Conservation (phyloP, 2,329 filamentous ascomycete species). For the Penicillium sp. region DNA sequence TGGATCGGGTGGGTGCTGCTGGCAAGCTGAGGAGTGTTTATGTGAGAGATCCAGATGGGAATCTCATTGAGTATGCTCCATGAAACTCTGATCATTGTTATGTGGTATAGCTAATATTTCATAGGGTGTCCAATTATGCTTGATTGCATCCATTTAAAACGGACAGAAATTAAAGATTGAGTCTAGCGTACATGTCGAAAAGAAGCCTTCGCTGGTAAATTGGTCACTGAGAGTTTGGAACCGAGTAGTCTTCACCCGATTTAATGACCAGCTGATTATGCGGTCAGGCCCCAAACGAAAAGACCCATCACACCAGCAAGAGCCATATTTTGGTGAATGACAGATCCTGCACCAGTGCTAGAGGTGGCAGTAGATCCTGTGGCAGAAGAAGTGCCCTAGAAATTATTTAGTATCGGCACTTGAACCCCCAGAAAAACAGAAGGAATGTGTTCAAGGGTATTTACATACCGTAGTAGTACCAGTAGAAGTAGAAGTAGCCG, state of each 20-base stretch:
- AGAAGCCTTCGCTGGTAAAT: not conserved
- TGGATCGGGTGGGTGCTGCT: conserved; percentile 57
- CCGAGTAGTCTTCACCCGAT: not conserved
- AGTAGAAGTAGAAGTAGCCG: not conserved
- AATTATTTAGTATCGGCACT: not conserved
- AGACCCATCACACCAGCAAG: not conserved
- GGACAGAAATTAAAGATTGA: not conserved
- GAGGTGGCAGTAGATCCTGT: not conserved
- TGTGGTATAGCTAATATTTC: not conserved
- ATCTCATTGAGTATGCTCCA: conserved; percentile 59
- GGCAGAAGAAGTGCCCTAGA: not conserved
- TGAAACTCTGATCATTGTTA: not conserved
- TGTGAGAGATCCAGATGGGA: conserved; percentile 62
- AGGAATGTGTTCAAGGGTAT: not conserved
- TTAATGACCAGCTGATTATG: not conserved
- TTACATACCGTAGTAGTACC: not conserved
- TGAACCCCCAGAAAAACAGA: not conserved
- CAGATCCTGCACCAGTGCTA: not conserved
- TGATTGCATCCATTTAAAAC: not conserved
- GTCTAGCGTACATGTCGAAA: not conserved
- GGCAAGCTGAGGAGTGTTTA: conserved; percentile 60
- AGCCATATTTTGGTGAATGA: not conserved
- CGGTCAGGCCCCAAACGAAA: not conserved
- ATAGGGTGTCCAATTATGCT: conserved; percentile 12
- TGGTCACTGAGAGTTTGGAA: not conserved